These are phyloP conservation scores for Trichoderma breve DNA, from an alignment of 2,329 filamentous ascomycete species.

Conservation along the genomic window DNA sequence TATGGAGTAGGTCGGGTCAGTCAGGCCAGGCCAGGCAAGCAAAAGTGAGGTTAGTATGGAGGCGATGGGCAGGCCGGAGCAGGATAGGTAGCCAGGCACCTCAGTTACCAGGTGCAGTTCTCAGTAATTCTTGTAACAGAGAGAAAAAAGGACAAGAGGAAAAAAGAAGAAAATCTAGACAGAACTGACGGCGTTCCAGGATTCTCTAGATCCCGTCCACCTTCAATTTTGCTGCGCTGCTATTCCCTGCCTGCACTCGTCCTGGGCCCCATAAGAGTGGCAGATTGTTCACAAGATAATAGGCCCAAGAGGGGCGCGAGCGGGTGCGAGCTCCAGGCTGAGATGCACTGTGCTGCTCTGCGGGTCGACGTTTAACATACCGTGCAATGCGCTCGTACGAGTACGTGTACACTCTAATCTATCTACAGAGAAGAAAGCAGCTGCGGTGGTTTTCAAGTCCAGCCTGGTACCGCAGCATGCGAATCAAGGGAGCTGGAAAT, in stretches of 20 bases:
- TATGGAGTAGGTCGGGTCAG: background rate
- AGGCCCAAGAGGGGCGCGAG: constrained; percentile 11
- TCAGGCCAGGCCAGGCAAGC: background rate
- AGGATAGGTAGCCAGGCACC: background rate
- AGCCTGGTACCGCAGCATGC: background rate
- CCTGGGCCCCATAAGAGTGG: constrained; percentile 15
- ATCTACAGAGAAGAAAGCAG: background rate
- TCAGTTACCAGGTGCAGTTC: background rate
- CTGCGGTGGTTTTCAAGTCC: background rate
- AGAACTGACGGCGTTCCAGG: background rate
- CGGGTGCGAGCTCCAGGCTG: background rate
- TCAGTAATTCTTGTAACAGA: background rate
- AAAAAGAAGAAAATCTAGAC: background rate
- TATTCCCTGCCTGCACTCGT: constrained; percentile 14
- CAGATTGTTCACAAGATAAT: constrained; percentile 18
- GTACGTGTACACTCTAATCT: background rate
- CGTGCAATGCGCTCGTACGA: background rate
- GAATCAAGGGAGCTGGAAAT: background rate
- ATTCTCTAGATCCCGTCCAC: constrained; percentile 6
- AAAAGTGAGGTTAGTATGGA: background rate
- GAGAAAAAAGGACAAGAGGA: background rate
- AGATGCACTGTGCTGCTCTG: constrained; percentile 6
- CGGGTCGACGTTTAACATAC: background rate
- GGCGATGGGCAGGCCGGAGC: background rate
- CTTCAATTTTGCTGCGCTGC: constrained; percentile 10